Conservation (phyloP, 192 early-diverging fungal species). For the Geranomyces michiganensis region DNA sequence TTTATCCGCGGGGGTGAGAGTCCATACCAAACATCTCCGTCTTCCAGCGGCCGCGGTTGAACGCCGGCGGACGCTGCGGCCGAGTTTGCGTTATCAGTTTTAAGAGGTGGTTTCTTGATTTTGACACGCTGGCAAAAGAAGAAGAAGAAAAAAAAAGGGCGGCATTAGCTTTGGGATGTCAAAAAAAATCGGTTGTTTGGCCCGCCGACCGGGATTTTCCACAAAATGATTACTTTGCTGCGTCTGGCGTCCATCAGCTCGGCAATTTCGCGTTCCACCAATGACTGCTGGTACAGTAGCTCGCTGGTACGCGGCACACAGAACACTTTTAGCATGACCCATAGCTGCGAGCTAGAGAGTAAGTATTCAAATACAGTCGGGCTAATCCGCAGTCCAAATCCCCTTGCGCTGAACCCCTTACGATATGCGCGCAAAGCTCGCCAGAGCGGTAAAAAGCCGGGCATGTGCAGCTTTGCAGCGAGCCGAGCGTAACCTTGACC, state of each 20-base stretch:
- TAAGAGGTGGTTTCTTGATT: not conserved
- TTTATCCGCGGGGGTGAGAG: not conserved
- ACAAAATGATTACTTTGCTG: slow-evolving; percentile 15
- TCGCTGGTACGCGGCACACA: slow-evolving; percentile 38
- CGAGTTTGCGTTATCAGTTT: too few relatives aligned
- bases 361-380: too few relatives aligned
- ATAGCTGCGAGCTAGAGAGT: too few relatives aligned
- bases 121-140: not conserved
- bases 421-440: slow-evolving; percentile 50
- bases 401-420: too few relatives aligned
- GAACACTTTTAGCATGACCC: slow-evolving; percentile 57
- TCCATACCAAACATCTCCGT: slow-evolving; percentile 48
- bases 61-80: not conserved
- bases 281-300: slow-evolving; percentile 43
- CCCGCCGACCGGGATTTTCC: too few relatives aligned
- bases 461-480: slow-evolving; percentile 45
- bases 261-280: slow-evolving; percentile 51
- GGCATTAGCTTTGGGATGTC: too few relatives aligned
- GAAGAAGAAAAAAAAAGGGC: too few relatives aligned
- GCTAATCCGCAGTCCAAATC: too few relatives aligned
- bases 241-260: slow-evolving; percentile 38
- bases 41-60: slow-evolving; percentile 38
- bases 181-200: too few relatives aligned
- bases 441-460: slow-evolving; percentile 27
- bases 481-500: slow-evolving; percentile 50